These are phyloP conservation scores for Aspergillus conjunctus DNA, from an alignment of 495 filamentous ascomycete species.

Conservation along the genomic window DNA sequence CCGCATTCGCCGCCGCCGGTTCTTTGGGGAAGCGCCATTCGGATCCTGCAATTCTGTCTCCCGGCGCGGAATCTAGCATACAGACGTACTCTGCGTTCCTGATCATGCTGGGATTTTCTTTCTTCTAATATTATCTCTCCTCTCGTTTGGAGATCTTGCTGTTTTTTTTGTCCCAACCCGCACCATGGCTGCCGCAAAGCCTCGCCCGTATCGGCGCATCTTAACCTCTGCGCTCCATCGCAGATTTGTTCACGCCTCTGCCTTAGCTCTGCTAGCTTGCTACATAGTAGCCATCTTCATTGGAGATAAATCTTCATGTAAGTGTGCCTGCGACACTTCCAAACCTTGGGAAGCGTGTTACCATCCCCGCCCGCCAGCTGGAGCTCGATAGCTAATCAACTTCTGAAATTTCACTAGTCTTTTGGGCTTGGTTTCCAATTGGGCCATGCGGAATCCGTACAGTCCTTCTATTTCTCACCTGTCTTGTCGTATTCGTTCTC, in stretches of 20 bases:
- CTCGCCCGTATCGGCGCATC: conserved; percentile 79
- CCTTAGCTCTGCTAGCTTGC: conserved; percentile 65
- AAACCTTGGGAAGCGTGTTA: neutral
- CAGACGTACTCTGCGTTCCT: conserved; percentile 19
- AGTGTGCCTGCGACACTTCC: conserved; percentile 26
- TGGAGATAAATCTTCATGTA: conserved; percentile 70
- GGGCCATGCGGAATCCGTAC: conserved; percentile 73
- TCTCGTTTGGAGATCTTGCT: conserved; percentile 31
- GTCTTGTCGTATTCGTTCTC: conserved; percentile 72
- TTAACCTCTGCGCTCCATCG: conserved; percentile 86
- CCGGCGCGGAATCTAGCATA: conserved; percentile 15
- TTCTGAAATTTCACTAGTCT: conserved; percentile 46
- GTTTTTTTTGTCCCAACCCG: conserved; percentile 29
- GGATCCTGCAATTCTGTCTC: neutral
- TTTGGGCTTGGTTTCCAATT: conserved; percentile 87
- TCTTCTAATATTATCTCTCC: conserved; percentile 17
- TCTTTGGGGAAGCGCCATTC: conserved; percentile 3
- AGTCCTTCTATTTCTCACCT: conserved; percentile 67
- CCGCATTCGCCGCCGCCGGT: conserved; percentile 21
- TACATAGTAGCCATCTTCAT: conserved; percentile 74
- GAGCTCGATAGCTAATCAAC: conserved; percentile 18
- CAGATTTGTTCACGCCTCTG: conserved; percentile 75
- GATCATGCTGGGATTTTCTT: conserved; percentile 41
- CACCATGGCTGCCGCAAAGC: conserved; percentile 51
- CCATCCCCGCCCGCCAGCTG: conserved; percentile 4